Conservation (phyloP, 2,329 filamentous ascomycete species). For the Stachybotrys elegans region DNA sequence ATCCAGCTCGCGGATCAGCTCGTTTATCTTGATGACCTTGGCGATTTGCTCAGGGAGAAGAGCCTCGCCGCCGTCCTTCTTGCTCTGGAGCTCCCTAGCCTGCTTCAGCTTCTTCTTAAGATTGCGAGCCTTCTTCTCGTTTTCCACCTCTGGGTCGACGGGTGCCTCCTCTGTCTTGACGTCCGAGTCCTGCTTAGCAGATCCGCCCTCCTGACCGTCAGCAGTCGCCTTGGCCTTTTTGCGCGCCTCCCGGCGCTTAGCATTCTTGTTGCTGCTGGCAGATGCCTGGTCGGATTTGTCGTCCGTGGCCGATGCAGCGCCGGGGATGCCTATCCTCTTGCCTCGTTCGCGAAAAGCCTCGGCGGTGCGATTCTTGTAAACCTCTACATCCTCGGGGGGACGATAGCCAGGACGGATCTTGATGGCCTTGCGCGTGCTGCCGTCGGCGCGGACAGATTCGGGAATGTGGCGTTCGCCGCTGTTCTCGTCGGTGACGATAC, state of each 20-base stretch:
- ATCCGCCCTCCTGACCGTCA: constrained; percentile 59
- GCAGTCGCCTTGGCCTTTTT: constrained; percentile 48
- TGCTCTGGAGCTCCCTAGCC: constrained; percentile 81
- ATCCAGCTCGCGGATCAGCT: constrained; percentile 84
- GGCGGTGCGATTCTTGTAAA: constrained; percentile 91
- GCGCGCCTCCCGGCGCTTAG: constrained; percentile 61
- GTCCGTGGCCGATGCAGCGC: constrained; percentile 57
- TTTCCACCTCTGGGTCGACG: constrained; percentile 67
- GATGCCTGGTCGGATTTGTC: constrained; percentile 42
- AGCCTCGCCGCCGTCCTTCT: constrained; percentile 80
- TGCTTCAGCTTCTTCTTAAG: constrained; percentile 94
- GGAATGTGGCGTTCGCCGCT: constrained; percentile 87
- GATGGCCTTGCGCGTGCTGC: constrained; percentile 89
- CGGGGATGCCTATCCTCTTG: constrained; percentile 60
- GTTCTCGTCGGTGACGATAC: constrained; percentile 69
- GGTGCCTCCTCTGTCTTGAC: constrained; percentile 30
- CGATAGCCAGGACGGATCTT: constrained; percentile 89
- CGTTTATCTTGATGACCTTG: constrained; percentile 95
- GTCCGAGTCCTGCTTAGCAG: constrained; percentile 31
- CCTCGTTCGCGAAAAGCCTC: constrained; percentile 77
- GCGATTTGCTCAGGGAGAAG: constrained; percentile 91
- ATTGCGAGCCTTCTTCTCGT: constrained; percentile 87
- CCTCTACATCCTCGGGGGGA: constrained; percentile 89
- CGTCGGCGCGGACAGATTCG: constrained; percentile 79
- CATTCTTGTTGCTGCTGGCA: constrained; percentile 72